Evolutionary conservation across 345 rosid genomes (phyloP), one percentile per base, ranked within the genome.

Genomic region (Clarkia xantiana): DNA sequence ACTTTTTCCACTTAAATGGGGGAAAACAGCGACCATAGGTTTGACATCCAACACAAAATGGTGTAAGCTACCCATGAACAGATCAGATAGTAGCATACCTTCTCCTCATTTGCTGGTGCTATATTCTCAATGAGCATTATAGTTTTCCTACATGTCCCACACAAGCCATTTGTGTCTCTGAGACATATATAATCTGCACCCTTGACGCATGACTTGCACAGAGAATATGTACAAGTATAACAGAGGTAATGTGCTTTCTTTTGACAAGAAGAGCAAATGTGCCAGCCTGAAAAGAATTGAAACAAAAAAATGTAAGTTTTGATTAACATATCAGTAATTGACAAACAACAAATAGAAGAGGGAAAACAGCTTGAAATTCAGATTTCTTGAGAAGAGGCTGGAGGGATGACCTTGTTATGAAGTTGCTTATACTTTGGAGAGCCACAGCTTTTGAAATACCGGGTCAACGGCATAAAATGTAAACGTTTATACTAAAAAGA

Each of bases 201-300:
- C 69, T 69, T 84, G 39, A 72, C 76, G 70, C 98, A 91, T 51
- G 75, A 76, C 71, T 86, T 91, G 82, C 98, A 91, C 61, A 76
- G 63, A 53, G 98, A 86, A 77, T 77, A 84, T 2, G 96, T 76
- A 67, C 98, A 91, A 15, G 96, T 86, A 66, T 91, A 91, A 75
- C 98, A 91, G 90, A 84, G 71, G 65, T 73, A 80, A 75, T 77
- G 64, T 14, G 96, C 79, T 61, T 80, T 67, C 60, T 78, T 91
- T 69, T 76, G 84, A 69, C 98, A 91, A 44, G 67, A 71, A 71
- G 80, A 74, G 53, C 98, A 91, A 56, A 91, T 84, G 67, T 91
- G 98, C 98, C 98, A 91, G 39, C 96, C 98, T 91, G 85, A 67
- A 71, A 49, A 49, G 42, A 15, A 48, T n/a, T 17, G 19, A 34